These are phyloP conservation scores for Ocimum tenuiflorum DNA, from an alignment of 257 asterid species.

Conservation along the genomic window DNA sequence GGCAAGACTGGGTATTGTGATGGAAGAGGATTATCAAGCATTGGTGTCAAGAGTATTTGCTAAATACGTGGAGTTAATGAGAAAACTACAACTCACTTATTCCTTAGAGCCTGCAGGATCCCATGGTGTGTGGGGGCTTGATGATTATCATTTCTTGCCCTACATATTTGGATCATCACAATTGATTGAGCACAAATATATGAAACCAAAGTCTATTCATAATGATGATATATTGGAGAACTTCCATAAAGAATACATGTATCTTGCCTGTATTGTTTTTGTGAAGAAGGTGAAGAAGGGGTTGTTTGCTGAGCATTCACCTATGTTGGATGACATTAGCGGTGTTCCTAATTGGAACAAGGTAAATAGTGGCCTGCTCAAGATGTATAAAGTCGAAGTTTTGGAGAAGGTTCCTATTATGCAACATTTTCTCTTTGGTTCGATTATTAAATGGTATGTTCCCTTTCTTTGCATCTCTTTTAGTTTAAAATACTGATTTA, in stretches of 20 bases:
- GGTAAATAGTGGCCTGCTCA: constrained; percentile 83
- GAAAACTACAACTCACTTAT: constrained; percentile 74
- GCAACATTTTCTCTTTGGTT: constrained; percentile 94
- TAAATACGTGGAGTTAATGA: constrained; percentile 83
- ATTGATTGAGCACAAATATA: constrained; percentile 86
- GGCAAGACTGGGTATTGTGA: constrained; percentile 59
- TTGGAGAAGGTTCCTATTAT: constrained; percentile 91
- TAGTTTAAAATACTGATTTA: constrained; percentile 1
- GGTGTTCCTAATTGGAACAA: constrained; percentile 88
- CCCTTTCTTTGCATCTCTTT: not conserved
- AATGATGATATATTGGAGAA: constrained; percentile 83
- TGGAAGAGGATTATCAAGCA: constrained; percentile 82
- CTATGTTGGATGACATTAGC: constrained; percentile 92
- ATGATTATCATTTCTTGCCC: constrained; percentile 89
- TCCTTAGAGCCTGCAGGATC: constrained; percentile 92
- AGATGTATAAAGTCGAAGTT: constrained; percentile 91
- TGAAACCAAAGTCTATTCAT: constrained; percentile 95
- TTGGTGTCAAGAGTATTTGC: constrained; percentile 62
- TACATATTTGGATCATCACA: constrained; percentile 86
- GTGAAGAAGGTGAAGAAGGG: constrained; percentile 93
- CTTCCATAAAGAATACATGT: constrained; percentile 64
- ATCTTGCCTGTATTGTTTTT: constrained; percentile 67
- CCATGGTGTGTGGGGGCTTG: constrained; percentile 98
- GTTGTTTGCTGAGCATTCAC: constrained; percentile 87
- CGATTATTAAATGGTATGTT: constrained; percentile 75